Conservation (phyloP, 2,329 filamentous ascomycete species). For the Colletotrichum tabaci region DNA sequence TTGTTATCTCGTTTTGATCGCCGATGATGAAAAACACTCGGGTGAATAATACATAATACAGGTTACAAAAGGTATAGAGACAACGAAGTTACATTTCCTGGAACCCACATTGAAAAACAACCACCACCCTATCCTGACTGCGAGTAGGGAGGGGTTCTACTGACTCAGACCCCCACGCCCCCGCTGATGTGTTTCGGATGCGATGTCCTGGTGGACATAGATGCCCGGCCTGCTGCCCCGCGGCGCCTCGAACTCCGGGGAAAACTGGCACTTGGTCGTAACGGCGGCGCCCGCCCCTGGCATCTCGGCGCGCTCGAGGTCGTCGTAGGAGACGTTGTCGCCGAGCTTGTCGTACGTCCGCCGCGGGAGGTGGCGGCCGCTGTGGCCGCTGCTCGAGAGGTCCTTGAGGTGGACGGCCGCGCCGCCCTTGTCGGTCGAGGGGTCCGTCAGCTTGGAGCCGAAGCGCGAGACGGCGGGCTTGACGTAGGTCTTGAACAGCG, state of each 20-base stretch:
- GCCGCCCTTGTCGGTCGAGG: slow-evolving; percentile 26
- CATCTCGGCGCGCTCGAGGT: slow-evolving; percentile 25
- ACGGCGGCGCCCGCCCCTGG: slow-evolving; percentile 1
- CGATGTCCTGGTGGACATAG: slow-evolving; percentile 38
- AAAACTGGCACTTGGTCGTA: slow-evolving; percentile 34
- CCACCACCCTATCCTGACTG: background rate
- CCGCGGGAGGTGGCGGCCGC: slow-evolving; percentile 8
- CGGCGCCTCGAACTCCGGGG: slow-evolving; percentile 18
- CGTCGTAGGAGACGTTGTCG: slow-evolving; percentile 13
- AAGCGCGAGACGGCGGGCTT: slow-evolving; percentile 40
- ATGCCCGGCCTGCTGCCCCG: slow-evolving; percentile 27
- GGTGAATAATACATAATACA: background rate
- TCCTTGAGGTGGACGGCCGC: slow-evolving; percentile 25
- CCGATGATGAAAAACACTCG: too few relatives aligned
- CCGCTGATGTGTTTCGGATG: slow-evolving; percentile 21
- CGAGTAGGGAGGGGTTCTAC: too few relatives aligned
- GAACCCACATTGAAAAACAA: background rate
- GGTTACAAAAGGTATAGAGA: background rate
- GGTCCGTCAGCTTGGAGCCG: slow-evolving; percentile 27
- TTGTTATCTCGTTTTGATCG: background rate
- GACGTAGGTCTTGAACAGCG: slow-evolving; percentile 45
- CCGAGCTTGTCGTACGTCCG: slow-evolving; percentile 35
- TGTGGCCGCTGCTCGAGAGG: slow-evolving; percentile 12
- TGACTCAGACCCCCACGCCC: background rate
- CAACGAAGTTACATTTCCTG: too few relatives aligned